phyloP scores from a whole-genome alignment of 2,329 filamentous ascomycete genomes.

The Chaetomiaceae sp. region DNA sequence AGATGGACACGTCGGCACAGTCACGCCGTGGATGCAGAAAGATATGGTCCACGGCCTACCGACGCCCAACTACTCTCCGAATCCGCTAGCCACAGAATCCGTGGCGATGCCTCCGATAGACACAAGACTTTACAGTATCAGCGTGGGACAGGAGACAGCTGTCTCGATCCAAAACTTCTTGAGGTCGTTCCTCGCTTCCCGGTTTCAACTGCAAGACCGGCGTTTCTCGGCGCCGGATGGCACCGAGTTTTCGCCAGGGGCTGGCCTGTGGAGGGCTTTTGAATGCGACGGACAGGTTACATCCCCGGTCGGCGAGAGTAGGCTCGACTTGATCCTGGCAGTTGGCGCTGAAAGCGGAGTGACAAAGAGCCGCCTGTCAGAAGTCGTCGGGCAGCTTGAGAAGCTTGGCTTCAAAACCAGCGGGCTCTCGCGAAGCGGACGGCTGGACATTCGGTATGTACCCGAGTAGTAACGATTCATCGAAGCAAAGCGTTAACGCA shows the following conservation, averaged over 20 bases:
- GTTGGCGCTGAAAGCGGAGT: conserved; percentile 55
- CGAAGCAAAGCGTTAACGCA: neutral
- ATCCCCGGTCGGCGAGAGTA: conserved; percentile 33
- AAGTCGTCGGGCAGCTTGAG: conserved; percentile 50
- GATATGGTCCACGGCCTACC: conserved; percentile 23
- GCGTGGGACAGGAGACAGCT: conserved; percentile 41
- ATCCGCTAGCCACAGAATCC: conserved; percentile 18
- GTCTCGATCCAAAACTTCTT: conserved; percentile 55
- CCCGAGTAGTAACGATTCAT: neutral
- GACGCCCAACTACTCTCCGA: conserved; percentile 38
- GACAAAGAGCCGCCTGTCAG: conserved; percentile 44
- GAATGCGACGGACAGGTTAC: conserved; percentile 37
- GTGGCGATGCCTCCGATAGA: conserved; percentile 16
- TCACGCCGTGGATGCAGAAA: conserved; percentile 3
- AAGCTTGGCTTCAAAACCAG: conserved; percentile 49
- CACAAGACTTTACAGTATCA: conserved; percentile 45
- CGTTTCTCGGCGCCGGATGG: conserved; percentile 46
- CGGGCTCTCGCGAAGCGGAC: conserved; percentile 49
- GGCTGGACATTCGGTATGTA: conserved; percentile 55
- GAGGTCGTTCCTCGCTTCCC: conserved; percentile 47
- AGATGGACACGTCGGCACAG: neutral
- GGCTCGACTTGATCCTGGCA: conserved; percentile 56
- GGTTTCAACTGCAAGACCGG: conserved; percentile 46
- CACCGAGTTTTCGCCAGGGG: conserved; percentile 45
- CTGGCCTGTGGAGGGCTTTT: conserved; percentile 50